Evolutionary conservation across 73 alveolate species (phyloP).

Genomic region (Paramecium caudatum): DNA sequence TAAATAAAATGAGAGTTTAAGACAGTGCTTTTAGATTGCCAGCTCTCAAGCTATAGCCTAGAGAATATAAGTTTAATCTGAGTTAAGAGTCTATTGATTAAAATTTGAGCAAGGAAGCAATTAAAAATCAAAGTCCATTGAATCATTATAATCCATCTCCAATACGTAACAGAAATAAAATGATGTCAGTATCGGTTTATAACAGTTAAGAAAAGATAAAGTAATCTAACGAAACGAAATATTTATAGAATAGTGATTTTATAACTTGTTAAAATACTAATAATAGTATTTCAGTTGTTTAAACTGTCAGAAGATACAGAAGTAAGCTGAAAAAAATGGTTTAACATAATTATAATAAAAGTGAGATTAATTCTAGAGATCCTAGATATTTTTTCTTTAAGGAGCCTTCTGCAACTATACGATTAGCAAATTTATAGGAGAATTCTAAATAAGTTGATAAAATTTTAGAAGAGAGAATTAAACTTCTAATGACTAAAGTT

Average conservation of each 20-base stretch:
- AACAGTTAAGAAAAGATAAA: conserved; percentile 31
- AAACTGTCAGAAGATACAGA: conserved; percentile 44
- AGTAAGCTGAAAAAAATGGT: conserved; percentile 10
- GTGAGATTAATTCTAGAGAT: conserved; percentile 44
- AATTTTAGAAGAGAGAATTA: conserved; percentile 8
- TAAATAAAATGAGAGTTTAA: conserved; percentile 18
- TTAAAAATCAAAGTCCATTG: background rate
- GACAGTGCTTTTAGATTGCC: conserved; percentile 32
- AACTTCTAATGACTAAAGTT: background rate
- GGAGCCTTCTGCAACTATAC: conserved; percentile 16
- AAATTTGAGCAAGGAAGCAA: conserved; percentile 19
- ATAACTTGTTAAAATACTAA: conserved; percentile 17
- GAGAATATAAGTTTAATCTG: conserved; percentile 29
- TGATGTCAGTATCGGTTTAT: conserved; percentile 21
- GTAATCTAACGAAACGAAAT: background rate
- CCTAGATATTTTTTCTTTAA: conserved; percentile 30
- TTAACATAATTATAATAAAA: conserved; percentile 1
- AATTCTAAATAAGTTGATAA: background rate
- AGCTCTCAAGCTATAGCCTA: conserved; percentile 23
- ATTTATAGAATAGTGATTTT: conserved; percentile 21
- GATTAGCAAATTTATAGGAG: background rate
- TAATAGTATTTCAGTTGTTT: conserved; percentile 35
- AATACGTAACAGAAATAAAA: conserved; percentile 14
- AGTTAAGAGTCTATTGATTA: conserved; percentile 37
- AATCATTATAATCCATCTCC: conserved; percentile 44